These are phyloP conservation scores for Fusarium staphyleae DNA, from an alignment of 2,329 filamentous ascomycete species.

Conservation along the genomic window DNA sequence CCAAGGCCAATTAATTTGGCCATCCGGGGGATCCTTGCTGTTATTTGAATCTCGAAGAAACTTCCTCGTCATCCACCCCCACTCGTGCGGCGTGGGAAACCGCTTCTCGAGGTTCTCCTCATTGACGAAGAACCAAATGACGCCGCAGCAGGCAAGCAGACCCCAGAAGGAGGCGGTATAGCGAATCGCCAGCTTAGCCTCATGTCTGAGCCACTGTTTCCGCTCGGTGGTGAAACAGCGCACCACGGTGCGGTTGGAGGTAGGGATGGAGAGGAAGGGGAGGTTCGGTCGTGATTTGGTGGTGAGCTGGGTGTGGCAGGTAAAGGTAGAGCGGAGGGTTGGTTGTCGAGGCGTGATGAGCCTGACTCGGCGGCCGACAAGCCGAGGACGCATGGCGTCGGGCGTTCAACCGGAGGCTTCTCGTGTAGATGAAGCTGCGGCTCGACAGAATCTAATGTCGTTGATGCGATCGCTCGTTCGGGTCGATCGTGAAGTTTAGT, in stretches of 20 bases:
- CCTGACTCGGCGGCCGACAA: constrained; percentile 44
- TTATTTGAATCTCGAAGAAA: constrained; percentile 70
- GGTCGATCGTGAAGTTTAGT: constrained; percentile 7
- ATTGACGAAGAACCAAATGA: constrained; percentile 70
- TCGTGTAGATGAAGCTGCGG: neutral
- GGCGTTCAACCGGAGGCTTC: neutral
- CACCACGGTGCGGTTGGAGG: constrained; percentile 61
- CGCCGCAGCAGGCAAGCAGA: constrained; percentile 63
- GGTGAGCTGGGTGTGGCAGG: constrained; percentile 41
- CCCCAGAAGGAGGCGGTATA: constrained; percentile 72
- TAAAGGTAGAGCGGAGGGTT: constrained; percentile 34
- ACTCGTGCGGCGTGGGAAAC: constrained; percentile 84
- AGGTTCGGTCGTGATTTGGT: constrained; percentile 47
- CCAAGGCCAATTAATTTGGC: constrained; percentile 70
- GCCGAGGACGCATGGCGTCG: constrained; percentile 50
- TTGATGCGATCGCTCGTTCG: constrained; percentile 5
- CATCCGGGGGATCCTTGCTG: constrained; percentile 61
- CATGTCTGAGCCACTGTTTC: constrained; percentile 72
- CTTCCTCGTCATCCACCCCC: constrained; percentile 75
- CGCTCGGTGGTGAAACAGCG: constrained; percentile 83
- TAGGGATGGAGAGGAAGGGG: constrained; percentile 59
- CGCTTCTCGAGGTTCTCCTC: constrained; percentile 78
- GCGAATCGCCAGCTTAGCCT: constrained; percentile 73
- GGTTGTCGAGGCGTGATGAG: constrained; percentile 24
- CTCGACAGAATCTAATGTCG: neutral